These are phyloP conservation scores for Macrotyloma uniflorum DNA, from an alignment of 306 rosid genomes.

Conservation along the genomic window DNA sequence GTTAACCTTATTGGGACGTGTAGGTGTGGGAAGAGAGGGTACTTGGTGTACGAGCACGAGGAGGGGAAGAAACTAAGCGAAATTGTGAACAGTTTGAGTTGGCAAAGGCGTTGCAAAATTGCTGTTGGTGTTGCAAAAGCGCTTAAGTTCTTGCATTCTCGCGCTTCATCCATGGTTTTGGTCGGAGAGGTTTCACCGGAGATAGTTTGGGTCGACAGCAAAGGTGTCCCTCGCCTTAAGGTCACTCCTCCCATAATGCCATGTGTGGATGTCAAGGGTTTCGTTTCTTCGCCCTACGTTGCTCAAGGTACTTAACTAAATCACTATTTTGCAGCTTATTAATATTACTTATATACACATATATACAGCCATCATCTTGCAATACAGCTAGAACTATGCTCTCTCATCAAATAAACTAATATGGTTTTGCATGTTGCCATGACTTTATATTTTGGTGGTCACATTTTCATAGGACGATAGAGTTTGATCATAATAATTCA, in stretches of 20 bases:
- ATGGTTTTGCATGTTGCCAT: neutral
- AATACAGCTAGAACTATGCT: too few species aligned
- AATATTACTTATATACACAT: too few species aligned
- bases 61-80: constrained; percentile 54
- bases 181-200: constrained; percentile 61
- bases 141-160: constrained; percentile 57
- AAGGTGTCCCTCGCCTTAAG: constrained; percentile 60
- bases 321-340: neutral
- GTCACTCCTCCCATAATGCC: constrained; percentile 47
- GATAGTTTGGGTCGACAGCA: constrained; percentile 50
- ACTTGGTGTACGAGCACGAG: constrained; percentile 55
- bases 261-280: constrained; percentile 45
- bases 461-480: neutral
- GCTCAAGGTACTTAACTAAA: constrained; percentile 62
- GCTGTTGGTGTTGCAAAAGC: constrained; percentile 69
- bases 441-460: neutral
- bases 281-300: constrained; percentile 53
- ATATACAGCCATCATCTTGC: too few species aligned
- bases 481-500: neutral
- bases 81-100: constrained; percentile 50
- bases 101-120: constrained; percentile 67
- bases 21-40: constrained; percentile 60
- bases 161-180: constrained; percentile 46
- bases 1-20: constrained; percentile 61
- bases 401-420: too few species aligned